Evolutionary conservation across 2,329 filamentous ascomycete genomes (phyloP), one percentile per base, ranked within the genome.

Genomic region (Geosmithia morbida): DNA sequence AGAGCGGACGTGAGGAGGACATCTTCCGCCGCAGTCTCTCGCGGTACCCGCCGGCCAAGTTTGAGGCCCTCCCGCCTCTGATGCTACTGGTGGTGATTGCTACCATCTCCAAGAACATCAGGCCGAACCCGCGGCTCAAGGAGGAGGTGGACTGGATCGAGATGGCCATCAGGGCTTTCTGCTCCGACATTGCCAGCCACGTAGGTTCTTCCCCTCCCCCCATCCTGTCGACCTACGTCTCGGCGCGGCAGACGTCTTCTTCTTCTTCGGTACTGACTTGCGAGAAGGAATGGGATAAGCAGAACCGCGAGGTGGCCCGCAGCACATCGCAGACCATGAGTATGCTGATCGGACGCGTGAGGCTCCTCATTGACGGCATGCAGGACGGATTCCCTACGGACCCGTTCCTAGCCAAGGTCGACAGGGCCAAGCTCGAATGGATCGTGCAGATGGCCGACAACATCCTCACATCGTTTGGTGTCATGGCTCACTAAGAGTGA

Each of bases 81-180:
- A 69, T 84, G 46, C 66, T 81, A 18, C 67, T 84, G 44, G 81
- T 80, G 1, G 74, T 83, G 40, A 78, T 78, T 47, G 77, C 79
- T 20, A 81, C 78, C 7, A 71, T 84, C 48, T 75, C 76, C 37
- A 70, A 77, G 55, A 69, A 79, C 42, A 63, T 84, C 43, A 69
- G 70, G 49, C 65, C 68, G 4, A 72, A 71, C 41, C 64, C 68
- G 11, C 64, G 70, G 43, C 61, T 81, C 46, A 66, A 70, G 45
- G 69, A 77, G 55, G 77, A 77, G 59, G 63, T 82, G 47, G 66
- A 65, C 19, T 79, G 79, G 75, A 67, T 81, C 41, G 77, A 82
- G 56, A 68, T 72, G 54, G 71, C 79, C 40, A 63, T 83, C n/a
- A 62, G 68, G 41, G 66, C 70, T 26, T 72, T 82, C 52, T 66